Evolutionary conservation across 83 land plant species (phyloP).

Genomic region (Thuja plicata): DNA sequence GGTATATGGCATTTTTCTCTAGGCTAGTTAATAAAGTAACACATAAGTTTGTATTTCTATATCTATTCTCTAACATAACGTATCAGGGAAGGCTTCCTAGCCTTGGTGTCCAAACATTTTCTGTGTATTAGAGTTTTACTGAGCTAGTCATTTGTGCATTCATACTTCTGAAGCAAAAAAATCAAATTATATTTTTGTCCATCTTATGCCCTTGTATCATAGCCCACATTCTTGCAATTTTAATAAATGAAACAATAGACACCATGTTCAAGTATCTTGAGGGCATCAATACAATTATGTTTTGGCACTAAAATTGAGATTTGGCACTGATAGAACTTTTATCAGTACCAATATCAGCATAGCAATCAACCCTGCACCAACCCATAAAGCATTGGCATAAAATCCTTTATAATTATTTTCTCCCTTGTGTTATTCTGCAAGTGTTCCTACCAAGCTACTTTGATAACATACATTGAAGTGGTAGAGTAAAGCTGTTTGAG

Average conservation of each 20-base stretch:
- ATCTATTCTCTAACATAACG: not conserved
- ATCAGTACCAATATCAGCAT: not conserved
- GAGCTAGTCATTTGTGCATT: not conserved
- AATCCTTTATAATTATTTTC: not conserved
- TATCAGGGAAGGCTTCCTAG: not conserved
- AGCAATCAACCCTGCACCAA: not conserved
- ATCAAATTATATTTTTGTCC: not conserved
- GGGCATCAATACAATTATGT: not conserved
- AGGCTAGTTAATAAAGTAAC: not conserved
- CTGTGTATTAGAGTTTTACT: not conserved
- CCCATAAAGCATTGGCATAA: not conserved
- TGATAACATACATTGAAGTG: not conserved
- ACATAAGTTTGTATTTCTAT: not conserved
- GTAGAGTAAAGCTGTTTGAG: not conserved
- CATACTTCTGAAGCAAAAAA: not conserved
- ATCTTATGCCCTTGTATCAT: not conserved
- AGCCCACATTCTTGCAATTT: not conserved
- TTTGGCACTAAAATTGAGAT: not conserved
- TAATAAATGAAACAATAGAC: not conserved
- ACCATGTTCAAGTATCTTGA: not conserved
- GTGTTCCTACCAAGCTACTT: not conserved
- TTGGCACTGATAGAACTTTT: not conserved
- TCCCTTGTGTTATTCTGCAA: not conserved
- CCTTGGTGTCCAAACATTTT: not conserved
- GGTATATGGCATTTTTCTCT: not conserved